Evolutionary conservation across 345 rosid genomes (phyloP).

Genomic region (Nephelium lappaceum): DNA sequence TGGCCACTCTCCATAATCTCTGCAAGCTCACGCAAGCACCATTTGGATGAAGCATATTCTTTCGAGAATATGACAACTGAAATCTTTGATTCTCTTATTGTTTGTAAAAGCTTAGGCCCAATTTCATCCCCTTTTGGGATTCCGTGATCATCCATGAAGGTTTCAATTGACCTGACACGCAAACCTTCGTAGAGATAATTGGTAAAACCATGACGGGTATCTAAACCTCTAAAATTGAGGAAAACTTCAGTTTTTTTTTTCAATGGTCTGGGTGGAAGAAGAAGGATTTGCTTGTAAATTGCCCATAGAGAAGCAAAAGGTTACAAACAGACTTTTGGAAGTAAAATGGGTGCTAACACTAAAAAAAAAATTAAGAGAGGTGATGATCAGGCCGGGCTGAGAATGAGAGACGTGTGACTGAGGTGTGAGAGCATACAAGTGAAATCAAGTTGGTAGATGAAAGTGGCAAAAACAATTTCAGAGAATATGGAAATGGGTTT

Average conservation of each 20-base stretch:
- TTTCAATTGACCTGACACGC: not conserved
- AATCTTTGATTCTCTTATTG: not conserved
- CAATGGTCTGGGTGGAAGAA: too few species aligned
- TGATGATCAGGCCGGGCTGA: too few species aligned
- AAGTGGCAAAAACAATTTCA: too few species aligned
- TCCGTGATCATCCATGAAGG: not conserved
- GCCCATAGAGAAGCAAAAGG: too few species aligned
- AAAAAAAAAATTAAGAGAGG: too few species aligned
- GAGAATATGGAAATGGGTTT: too few species aligned
- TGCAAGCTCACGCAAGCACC: not conserved
- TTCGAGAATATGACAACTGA: not conserved
- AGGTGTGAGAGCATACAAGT: too few species aligned
- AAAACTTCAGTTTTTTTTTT: not conserved
- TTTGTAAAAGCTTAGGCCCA: not conserved
- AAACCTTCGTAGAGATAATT: not conserved
- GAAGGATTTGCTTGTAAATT: too few species aligned
- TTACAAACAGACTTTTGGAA: too few species aligned
- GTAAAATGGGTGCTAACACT: too few species aligned
- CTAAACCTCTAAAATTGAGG: not conserved
- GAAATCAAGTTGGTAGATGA: too few species aligned
- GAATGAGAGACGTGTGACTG: too few species aligned
- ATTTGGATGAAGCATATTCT: not conserved
- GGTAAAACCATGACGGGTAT: not conserved
- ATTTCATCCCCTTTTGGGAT: not conserved
- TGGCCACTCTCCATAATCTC: not conserved